These are phyloP conservation scores for Exobasidium rhododendri DNA, from an alignment of 1,284 basidiomycete genomes.

Conservation along the genomic window DNA sequence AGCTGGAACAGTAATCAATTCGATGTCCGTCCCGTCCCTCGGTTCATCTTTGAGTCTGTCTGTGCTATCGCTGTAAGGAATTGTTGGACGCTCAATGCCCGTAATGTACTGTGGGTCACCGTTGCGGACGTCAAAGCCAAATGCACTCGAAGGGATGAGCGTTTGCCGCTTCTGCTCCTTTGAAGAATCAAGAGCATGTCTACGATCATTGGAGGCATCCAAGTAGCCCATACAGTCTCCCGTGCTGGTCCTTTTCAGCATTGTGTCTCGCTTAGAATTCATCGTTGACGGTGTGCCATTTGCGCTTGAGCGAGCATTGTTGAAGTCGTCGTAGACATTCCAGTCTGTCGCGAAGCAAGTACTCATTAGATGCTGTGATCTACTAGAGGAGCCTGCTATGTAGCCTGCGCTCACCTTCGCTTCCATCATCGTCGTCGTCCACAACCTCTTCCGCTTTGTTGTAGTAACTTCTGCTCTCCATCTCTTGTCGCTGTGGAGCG, in stretches of 20 bases:
- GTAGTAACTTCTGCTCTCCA: neutral
- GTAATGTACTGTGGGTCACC: constrained; percentile 34
- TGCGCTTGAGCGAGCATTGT: constrained; percentile 23
- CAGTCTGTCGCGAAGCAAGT: constrained; percentile 22
- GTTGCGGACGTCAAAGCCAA: constrained; percentile 43
- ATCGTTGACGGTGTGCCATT: constrained; percentile 14
- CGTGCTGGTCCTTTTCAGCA: neutral
- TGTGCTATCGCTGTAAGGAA: constrained; percentile 17
- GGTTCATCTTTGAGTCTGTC: constrained; percentile 21
- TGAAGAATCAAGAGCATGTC: neutral
- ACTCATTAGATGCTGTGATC: neutral
- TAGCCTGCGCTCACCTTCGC: constrained; percentile 18
- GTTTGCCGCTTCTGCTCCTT: constrained; percentile 1
- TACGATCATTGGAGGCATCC: neutral
- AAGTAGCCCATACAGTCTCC: neutral
- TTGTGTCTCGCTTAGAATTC: constrained; percentile 21
- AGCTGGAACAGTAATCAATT: constrained; percentile 50
- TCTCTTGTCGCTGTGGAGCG: neutral
- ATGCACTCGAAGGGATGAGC: constrained; percentile 32
- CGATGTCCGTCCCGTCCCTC: constrained; percentile 27
- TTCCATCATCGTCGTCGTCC: constrained; percentile 29
- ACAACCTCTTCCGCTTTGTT: constrained; percentile 19
- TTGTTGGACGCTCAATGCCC: constrained; percentile 1
- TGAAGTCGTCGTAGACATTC: constrained; percentile 52
- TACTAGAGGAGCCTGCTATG: too few species aligned